phyloP scores from a whole-genome alignment of 768 basidiomycete species.

The Thelephora aurantiotincta region DNA sequence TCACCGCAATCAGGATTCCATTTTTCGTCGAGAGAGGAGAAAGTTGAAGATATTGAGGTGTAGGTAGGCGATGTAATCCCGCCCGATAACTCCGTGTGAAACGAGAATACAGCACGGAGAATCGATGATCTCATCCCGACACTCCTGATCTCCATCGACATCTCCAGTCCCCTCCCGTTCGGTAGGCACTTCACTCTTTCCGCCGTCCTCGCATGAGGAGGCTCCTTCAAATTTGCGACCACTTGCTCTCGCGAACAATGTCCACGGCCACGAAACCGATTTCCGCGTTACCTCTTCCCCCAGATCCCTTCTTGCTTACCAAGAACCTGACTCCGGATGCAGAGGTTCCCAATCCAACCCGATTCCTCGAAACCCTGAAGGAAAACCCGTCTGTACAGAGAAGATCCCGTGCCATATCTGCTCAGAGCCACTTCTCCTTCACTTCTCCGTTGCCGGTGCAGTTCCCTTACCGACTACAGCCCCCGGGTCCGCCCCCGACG shows the following conservation, averaged over 20 bases:
- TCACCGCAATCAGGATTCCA: no score
- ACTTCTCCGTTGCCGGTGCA: slow-evolving; percentile 69
- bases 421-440: slow-evolving; percentile 59
- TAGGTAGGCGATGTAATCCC: no score
- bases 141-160: not conserved
- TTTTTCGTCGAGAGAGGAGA: no score
- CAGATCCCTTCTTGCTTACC: slow-evolving; percentile 23
- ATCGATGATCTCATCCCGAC: not conserved
- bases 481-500: slow-evolving; percentile 29
- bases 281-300: slow-evolving; percentile 39
- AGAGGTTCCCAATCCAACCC: slow-evolving; percentile 32
- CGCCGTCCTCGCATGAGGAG: slow-evolving; percentile 11
- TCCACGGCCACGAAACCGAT: slow-evolving; percentile 23
- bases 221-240: no score
- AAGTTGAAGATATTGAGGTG: no score
- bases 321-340: slow-evolving; percentile 47
- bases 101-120: not conserved
- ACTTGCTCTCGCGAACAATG: slow-evolving; percentile 5
- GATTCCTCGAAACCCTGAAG: slow-evolving; percentile 35
- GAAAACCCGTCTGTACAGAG: slow-evolving; percentile 54
- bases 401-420: slow-evolving; percentile 44
- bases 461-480: slow-evolving; percentile 70
- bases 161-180: no score
- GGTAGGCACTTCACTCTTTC: slow-evolving; percentile 21
- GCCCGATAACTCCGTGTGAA: not conserved